Base-by-base conservation (phyloP, 139 green algal species). In the Tetraselmis striata region DNA sequence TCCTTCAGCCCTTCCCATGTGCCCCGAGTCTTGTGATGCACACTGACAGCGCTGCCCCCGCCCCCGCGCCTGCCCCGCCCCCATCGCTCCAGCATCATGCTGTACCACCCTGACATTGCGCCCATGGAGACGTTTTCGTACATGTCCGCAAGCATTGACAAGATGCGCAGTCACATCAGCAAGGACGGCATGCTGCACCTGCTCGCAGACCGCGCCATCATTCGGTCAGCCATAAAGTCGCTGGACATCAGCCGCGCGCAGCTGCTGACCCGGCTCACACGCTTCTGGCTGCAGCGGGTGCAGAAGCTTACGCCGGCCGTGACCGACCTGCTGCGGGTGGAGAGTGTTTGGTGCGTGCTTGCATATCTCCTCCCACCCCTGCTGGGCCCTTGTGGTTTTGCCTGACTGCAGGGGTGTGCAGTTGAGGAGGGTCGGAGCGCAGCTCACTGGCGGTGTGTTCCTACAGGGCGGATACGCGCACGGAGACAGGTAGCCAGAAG, bases 151-250 rank as follows among this genome's bases (percentile, higher is more conserved):
- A 18, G 45, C 45, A 75, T 90, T 75, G 87, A 94, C 45, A 78
- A 86, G 0, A 92, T 92, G 87, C 87, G 89, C 32, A 88, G 79
- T 58, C 89, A 94, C 82, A 88, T 97, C 23, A 87, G 83, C 0
- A 91, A 96, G 29, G 90, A 96, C 67, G 94, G 94, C 29, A 82
- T 80, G 11, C 78, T 98, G 76, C 92, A 96, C 82, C 75, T 98
- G 5, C 89, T 96, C 23, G 92, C 92, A 1, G 89, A 95, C 77
- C 78, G 75, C 1, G 78, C 59, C 11, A 83, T 30, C 1, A 89
- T 95, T 5, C 45, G 78, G 24, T 45, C 80, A 18, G 80, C 67
- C 75, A 32, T 97, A 24, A 59, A 83, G 26, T n/a, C 74, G 23
- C 86, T 97, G 79, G 93, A 98, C 84, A 77, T 97, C 5, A 78